Percentiles rank a stretch among this genome's conserved stretches.
Conservation (phyloP, 169 alveolate species). For the Plasmodium vinckei region DNA sequence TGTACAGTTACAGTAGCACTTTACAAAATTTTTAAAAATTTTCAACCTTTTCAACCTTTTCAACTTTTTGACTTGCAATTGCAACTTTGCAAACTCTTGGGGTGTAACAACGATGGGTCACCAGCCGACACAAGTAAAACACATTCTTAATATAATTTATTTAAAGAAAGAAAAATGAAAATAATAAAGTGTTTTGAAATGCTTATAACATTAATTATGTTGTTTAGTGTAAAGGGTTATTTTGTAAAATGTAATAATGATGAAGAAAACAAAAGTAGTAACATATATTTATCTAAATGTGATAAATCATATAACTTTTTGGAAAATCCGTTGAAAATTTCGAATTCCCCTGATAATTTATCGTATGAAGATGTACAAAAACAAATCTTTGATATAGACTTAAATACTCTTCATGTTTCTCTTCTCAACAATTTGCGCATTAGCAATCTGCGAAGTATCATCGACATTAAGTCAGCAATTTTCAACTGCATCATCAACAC, state of each 20-base stretch:
- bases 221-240: too few species aligned
- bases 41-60: too few species aligned
- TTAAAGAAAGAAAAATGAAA: too few species aligned
- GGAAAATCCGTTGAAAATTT: not conserved
- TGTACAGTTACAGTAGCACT: too few species aligned
- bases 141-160: too few species aligned
- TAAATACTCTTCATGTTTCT: slow-evolving; percentile 15
- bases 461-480: not conserved
- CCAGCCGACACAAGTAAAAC: too few species aligned
- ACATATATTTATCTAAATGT: slow-evolving; percentile 16
- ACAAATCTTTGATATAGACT: not conserved
- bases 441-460: slow-evolving; percentile 5
- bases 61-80: too few species aligned
- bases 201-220: too few species aligned
- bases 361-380: slow-evolving; percentile 1
- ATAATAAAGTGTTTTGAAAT: too few species aligned
- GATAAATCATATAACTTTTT: slow-evolving; percentile 18
- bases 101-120: too few species aligned
- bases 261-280: slow-evolving; percentile 9
- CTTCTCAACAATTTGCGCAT: slow-evolving; percentile 9
- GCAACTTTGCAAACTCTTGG: too few species aligned
- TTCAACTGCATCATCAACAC: slow-evolving; percentile 16
- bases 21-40: too few species aligned
- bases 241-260: not conserved
- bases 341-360: not conserved